Conservation (phyloP, 495 filamentous ascomycete genomes). For the Lasiosphaeria miniovina region DNA sequence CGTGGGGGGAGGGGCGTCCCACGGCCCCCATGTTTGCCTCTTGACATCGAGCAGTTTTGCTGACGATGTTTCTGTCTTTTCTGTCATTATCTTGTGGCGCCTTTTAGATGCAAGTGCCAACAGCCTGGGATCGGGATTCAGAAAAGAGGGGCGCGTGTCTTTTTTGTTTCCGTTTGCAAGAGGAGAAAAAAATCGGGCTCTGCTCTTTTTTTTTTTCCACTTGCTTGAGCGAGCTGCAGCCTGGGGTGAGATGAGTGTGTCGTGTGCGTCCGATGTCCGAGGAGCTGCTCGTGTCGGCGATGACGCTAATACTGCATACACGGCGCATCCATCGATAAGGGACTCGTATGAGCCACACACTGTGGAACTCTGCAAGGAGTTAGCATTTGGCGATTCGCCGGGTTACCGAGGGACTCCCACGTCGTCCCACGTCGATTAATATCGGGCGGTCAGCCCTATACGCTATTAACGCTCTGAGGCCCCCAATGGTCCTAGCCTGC, state of each 20-base stretch:
- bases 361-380: background rate
- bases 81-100: background rate
- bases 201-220: background rate
- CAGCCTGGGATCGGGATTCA: too few relatives aligned
- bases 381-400: too few relatives aligned
- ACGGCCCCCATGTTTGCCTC: conserved; percentile 2
- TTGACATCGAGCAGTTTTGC: background rate
- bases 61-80: background rate
- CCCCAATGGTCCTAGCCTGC: background rate
- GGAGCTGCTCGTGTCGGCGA: background rate
- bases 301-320: background rate
- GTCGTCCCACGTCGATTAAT: background rate
- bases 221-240: background rate
- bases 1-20: background rate
- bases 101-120: too few relatives aligned
- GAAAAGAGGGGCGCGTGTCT: too few relatives aligned
- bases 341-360: background rate
- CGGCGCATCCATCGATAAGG: background rate
- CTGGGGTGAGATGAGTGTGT: background rate
- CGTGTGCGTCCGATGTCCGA: background rate
- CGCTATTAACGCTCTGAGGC: background rate
- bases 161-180: background rate
- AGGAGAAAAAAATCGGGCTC: background rate
- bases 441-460: background rate
- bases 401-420: background rate